A percentile compares a stretch with the other conserved stretches of the same genome.
These are phyloP conservation scores for Fusarium sp. DNA, from an alignment of 2,329 filamentous ascomycete species.

Conservation along the genomic window DNA sequence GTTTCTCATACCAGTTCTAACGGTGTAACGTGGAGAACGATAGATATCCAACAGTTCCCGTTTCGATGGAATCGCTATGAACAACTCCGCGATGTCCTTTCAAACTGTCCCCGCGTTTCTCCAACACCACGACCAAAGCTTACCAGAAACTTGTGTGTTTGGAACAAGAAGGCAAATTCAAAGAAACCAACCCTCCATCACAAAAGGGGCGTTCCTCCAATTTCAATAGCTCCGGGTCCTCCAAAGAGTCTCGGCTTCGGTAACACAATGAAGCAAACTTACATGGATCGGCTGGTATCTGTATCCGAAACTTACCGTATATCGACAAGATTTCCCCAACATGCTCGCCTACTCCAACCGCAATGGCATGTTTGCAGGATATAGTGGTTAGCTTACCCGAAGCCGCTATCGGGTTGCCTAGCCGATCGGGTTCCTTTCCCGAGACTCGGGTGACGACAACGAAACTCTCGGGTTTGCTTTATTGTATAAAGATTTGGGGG, in stretches of 20 bases:
- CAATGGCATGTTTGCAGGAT: too few species aligned
- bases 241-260: neutral
- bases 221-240: neutral
- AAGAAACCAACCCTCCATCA: neutral
- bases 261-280: neutral
- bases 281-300: neutral
- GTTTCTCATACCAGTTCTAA: neutral
- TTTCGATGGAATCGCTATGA: too few species aligned
- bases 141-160: neutral
- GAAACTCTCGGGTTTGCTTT: neutral
- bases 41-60: too few species aligned
- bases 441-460: slow-evolving; percentile 1
- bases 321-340: too few species aligned
- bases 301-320: too few species aligned
- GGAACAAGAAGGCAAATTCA: neutral
- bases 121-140: neutral
- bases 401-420: too few species aligned
- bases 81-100: neutral
- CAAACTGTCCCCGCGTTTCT: neutral
- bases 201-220: neutral
- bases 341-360: too few species aligned
- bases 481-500: neutral
- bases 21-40: too few species aligned
- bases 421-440: too few species aligned
- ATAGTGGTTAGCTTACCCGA: too few species aligned